phyloP scores from a whole-genome alignment of 1,284 basidiomycete species.

The Fomitopsis betulina region DNA sequence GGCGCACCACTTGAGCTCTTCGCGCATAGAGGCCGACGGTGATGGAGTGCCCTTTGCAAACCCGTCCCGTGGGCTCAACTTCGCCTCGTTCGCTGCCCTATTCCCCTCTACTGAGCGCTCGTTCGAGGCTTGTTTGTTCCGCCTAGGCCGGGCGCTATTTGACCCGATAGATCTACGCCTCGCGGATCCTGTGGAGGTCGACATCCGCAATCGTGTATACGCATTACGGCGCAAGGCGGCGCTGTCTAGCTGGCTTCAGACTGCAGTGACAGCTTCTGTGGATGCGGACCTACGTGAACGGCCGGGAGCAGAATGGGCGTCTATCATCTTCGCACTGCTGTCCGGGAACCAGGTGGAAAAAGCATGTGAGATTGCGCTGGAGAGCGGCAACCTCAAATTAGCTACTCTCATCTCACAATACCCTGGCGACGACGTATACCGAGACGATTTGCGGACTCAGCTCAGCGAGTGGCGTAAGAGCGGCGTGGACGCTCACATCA shows the following conservation, averaged over 20 bases:
- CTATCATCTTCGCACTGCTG: conserved; percentile 73
- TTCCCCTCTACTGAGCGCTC: conserved; percentile 75
- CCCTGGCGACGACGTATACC: conserved; percentile 77
- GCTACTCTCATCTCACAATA: conserved; percentile 91
- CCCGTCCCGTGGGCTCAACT: conserved; percentile 60
- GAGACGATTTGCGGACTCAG: conserved; percentile 75
- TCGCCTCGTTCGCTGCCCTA: conserved; percentile 72
- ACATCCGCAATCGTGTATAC: conserved; percentile 56
- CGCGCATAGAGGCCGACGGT: conserved; percentile 57
- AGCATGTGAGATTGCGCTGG: conserved; percentile 75
- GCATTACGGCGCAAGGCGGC: conserved; percentile 76
- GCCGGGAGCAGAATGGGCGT: conserved; percentile 40
- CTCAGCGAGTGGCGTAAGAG: conserved; percentile 83
- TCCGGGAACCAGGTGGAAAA: conserved; percentile 86
- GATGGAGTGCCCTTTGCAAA: conserved; percentile 55
- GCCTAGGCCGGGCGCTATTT: conserved; percentile 88
- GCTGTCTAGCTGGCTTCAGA: conserved; percentile 83
- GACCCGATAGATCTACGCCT: conserved; percentile 76
- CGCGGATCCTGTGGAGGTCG: conserved; percentile 46
- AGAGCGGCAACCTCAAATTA: conserved; percentile 79
- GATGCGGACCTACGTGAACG: conserved; percentile 69
- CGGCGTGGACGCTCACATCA: conserved; percentile 70
- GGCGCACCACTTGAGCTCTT: conserved; percentile 74
- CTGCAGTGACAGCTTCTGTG: conserved; percentile 68
- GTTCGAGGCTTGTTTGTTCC: conserved; percentile 79